A percentile compares a stretch with the other conserved stretches of the same genome.
Conservation (phyloP, 2,329 filamentous ascomycete species). For the Xylaria sp. region DNA sequence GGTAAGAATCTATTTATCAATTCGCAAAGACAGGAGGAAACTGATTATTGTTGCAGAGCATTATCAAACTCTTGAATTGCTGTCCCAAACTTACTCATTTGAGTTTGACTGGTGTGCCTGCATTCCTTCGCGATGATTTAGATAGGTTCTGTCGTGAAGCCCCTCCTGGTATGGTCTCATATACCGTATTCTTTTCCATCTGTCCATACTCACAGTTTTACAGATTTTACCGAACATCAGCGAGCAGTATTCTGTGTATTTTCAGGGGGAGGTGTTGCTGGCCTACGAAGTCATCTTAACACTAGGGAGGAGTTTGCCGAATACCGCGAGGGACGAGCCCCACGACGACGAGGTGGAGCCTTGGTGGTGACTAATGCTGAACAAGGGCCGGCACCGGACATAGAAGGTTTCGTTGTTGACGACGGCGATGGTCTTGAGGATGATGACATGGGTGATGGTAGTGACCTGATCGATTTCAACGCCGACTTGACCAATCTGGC, state of each 20-base stretch:
- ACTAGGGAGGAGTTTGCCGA: constrained; percentile 59
- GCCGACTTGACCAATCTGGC: constrained; percentile 39
- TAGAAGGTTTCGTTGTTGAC: constrained; percentile 44
- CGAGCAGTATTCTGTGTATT: constrained; percentile 98
- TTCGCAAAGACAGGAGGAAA: not conserved
- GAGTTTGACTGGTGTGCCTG: constrained; percentile 91
- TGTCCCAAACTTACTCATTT: constrained; percentile 94
- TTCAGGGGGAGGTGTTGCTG: constrained; percentile 83
- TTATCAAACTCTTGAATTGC: constrained; percentile 86
- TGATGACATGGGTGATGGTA: constrained; percentile 51
- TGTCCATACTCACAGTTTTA: constrained; percentile 42
- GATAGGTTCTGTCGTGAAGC: constrained; percentile 87
- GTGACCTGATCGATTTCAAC: constrained; percentile 47
- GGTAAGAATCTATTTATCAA: constrained; percentile 59
- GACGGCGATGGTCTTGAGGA: constrained; percentile 48
- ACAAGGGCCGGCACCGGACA: constrained; percentile 34
- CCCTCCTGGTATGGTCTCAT: constrained; percentile 67
- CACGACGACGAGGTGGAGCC: constrained; percentile 32
- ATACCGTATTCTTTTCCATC: not conserved
- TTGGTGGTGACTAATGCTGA: constrained; percentile 28
- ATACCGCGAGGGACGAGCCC: constrained; percentile 39
- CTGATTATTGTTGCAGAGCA: constrained; percentile 69
- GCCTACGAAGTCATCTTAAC: constrained; percentile 83
- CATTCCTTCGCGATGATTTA: constrained; percentile 87
- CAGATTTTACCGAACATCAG: constrained; percentile 95